Base-by-base conservation (phyloP, 495 filamentous ascomycete species). In the Emericellopsis terricola region DNA sequence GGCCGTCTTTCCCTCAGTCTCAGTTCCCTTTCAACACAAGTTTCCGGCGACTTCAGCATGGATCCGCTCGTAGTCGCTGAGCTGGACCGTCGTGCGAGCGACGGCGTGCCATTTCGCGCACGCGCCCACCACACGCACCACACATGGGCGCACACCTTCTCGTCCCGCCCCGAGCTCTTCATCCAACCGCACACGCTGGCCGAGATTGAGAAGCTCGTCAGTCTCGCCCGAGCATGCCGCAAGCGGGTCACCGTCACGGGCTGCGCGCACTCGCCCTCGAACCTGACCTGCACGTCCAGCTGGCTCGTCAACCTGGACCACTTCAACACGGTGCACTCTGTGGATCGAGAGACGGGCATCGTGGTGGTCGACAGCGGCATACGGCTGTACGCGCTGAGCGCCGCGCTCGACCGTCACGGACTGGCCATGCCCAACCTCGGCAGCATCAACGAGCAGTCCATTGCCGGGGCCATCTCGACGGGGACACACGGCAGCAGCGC, bases 81-180 rank as follows among this genome's bases (percentile, higher is more conserved):
- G 38, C 38, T 60, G 13, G 35, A 42, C 13, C 47, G 37, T 33
- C 46, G 38, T 38, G 38, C 39, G 20, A 14, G 9, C 29, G 54
- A 60, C 41, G 51, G 38, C 33, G 39, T 84, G 17, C 76, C 83
- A 18, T 94, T 94, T 62, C 81, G 76, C 53, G 77, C 80, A 3
- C 62, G 65, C 31, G 53, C 59, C 37, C 56, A 67, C 19, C 71
- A 94, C 54, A 55, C 69, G 23, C 89, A 97, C 62, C 76, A 78
- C 46, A 97, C 91, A n/a, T 97, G 89, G 89, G 89, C 91, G 17
- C 78, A 75, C 49, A 96, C 89, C 26, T 89, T 85, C 58, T 75
- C 75, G 48, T 82, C 74, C 28, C 68, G 72, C 14, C 89, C 89
- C 1, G 85, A 94, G 56, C 71, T 94, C 38, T 94, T 83, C 55